Evolutionary conservation across 2,329 filamentous ascomycete species (phyloP).

Genomic region (Verticillium klebahnii): DNA sequence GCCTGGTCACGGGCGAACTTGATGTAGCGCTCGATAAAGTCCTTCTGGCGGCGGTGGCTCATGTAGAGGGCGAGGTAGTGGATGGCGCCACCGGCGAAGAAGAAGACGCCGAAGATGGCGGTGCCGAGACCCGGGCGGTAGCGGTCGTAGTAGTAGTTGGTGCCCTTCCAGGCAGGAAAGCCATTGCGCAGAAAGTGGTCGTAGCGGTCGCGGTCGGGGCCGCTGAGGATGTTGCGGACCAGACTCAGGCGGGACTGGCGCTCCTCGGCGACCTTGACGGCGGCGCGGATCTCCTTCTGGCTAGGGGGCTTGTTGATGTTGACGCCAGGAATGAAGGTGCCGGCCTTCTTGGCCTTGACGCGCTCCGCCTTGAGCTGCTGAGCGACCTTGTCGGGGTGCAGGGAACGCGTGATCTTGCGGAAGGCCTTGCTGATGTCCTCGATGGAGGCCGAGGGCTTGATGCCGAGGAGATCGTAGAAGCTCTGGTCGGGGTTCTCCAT

Average conservation of each 20-base stretch:
- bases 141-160: conserved; percentile 95
- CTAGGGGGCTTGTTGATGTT: conserved; percentile 67
- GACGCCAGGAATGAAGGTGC: conserved; percentile 52
- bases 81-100: conserved; percentile 75
- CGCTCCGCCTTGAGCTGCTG: conserved; percentile 73
- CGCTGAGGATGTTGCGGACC: conserved; percentile 80
- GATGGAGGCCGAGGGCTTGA: conserved; percentile 66
- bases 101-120: conserved; percentile 75
- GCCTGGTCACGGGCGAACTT: conserved; percentile 81
- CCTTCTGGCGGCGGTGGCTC: conserved; percentile 82
- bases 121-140: conserved; percentile 88
- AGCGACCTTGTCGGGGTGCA: conserved; percentile 96
- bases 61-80: conserved; percentile 86
- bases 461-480: conserved; percentile 92
- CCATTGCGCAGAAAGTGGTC: conserved; percentile 91
- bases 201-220: conserved; percentile 77
- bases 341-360: conserved; percentile 46
- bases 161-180: conserved; percentile 95
- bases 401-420: conserved; percentile 74
- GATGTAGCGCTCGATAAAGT: conserved; percentile 91
- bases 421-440: conserved; percentile 94
- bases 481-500: conserved; percentile 71
- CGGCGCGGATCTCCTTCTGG: conserved; percentile 69
- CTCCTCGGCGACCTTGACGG: conserved; percentile 75
- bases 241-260: conserved; percentile 80